Conservation (phyloP, 1,139 yeast genomes). For the Saccharomyces hybrid region DNA sequence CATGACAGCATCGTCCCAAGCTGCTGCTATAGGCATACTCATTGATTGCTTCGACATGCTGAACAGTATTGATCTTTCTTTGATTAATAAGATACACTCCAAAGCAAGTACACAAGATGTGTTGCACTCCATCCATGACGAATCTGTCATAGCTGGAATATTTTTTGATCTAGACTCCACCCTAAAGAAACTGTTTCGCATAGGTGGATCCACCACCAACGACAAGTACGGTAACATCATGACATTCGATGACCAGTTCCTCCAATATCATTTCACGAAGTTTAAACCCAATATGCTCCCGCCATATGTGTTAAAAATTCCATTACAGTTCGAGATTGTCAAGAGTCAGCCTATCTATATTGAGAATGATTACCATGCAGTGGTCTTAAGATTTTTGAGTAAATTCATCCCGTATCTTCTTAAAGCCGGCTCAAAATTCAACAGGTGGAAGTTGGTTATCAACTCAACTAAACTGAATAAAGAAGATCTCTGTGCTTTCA, state of each 20-base stretch:
- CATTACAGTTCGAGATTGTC: conserved; percentile 19
- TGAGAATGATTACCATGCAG: conserved; percentile 13
- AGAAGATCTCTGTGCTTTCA: conserved; percentile 22
- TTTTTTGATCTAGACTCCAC: conserved; percentile 12
- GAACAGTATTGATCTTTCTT: conserved; percentile 23
- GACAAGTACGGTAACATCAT: conserved; percentile 21
- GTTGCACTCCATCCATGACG: conserved; percentile 17
- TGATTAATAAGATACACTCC: conserved; percentile 13
- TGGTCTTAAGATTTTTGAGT: conserved; percentile 17
- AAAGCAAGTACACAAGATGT: conserved; percentile 17
- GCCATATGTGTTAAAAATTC: conserved; percentile 12
- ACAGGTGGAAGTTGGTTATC: conserved; percentile 13
- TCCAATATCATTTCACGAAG: conserved; percentile 16
- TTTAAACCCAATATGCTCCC: conserved; percentile 13
- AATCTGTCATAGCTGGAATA: conserved; percentile 7
- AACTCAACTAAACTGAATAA: conserved; percentile 21
- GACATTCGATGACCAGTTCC: conserved; percentile 12
- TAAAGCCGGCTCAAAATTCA: conserved; percentile 3
- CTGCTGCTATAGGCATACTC: conserved; percentile 9
- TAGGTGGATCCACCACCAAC: conserved; percentile 9
- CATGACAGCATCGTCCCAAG: conserved; percentile 29
- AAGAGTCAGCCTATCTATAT: conserved; percentile 14
- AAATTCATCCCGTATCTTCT: conserved; percentile 14
- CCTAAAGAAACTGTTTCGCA: conserved; percentile 12
- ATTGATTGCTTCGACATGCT: conserved; percentile 21